These are phyloP conservation scores for Penstemon barbatus DNA, from an alignment of 257 asterid genomes.

Conservation along the genomic window DNA sequence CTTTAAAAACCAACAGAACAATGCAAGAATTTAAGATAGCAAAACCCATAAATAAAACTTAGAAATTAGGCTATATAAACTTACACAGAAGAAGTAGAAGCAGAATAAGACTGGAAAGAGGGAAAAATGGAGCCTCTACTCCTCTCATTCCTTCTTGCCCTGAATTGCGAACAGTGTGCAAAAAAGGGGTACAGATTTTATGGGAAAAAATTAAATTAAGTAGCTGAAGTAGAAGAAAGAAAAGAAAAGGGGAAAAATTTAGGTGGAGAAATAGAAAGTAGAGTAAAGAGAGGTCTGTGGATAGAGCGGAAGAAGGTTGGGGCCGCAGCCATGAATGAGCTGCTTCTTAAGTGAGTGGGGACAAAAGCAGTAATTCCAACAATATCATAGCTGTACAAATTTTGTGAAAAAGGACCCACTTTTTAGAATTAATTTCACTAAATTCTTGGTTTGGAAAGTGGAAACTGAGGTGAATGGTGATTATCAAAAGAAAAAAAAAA, in stretches of 20 bases:
- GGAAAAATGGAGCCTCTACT: conserved; percentile 39
- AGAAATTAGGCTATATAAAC: conserved; percentile 28
- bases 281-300: conserved; percentile 34
- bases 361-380: conserved; percentile 52
- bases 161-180: conserved; percentile 15
- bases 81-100: conserved; percentile 54
- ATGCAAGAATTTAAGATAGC: conserved; percentile 9
- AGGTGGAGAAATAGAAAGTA: background rate
- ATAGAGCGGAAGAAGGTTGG: conserved; percentile 33
- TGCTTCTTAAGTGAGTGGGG: conserved; percentile 67
- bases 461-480: too few species aligned
- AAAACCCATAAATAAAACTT: conserved; percentile 15
- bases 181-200: background rate
- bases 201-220: conserved; percentile 10
- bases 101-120: conserved; percentile 32
- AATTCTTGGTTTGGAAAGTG: conserved; percentile 33
- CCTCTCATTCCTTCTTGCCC: conserved; percentile 49
- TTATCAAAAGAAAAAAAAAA: background rate
- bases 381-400: conserved; percentile 39
- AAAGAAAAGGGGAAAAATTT: conserved; percentile 22
- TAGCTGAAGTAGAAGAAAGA: conserved; percentile 24
- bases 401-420: conserved; percentile 52
- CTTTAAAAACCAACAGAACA: conserved; percentile 29
- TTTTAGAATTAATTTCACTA: too few species aligned
- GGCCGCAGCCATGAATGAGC: conserved; percentile 84